Evolutionary conservation across 2,329 filamentous ascomycete genomes (phyloP).

Genomic region (Pseudonectria buxi): DNA sequence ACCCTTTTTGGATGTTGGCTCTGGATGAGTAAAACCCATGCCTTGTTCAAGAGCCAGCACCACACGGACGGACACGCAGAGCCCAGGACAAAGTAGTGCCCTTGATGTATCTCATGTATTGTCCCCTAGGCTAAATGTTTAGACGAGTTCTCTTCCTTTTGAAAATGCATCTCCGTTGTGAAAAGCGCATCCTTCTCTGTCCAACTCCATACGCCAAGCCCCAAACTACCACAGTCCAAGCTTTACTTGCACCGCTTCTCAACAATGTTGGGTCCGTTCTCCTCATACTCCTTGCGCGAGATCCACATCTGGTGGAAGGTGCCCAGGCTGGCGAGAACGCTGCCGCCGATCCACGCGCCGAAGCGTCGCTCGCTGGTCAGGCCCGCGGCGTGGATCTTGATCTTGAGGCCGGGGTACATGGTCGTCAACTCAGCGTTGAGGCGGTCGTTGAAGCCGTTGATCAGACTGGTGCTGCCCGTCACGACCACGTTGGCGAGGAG

Average conservation of each 20-base stretch:
- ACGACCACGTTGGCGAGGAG: conserved; percentile 87
- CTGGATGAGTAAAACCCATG: no score
- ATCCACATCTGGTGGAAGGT: conserved; percentile 99
- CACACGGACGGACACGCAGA: no score
- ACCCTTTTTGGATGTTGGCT: no score
- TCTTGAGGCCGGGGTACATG: conserved; percentile 77
- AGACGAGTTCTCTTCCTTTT: no score
- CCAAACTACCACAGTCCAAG: conserved; percentile 1
- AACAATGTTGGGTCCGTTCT: conserved; percentile 83
- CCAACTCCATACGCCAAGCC: conserved; percentile 30
- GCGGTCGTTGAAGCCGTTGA: conserved; percentile 88
- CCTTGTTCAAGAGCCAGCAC: no score
- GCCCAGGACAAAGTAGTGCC: no score
- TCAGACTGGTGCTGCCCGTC: conserved; percentile 77
- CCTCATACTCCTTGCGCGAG: conserved; percentile 92
- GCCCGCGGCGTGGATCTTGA: conserved; percentile 82
- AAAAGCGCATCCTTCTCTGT: conserved; percentile 20
- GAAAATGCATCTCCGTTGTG: conserved; percentile 8
- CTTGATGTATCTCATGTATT: no score
- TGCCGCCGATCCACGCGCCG: conserved; percentile 92
- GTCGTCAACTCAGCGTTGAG: conserved; percentile 75
- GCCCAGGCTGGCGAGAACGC: conserved; percentile 88
- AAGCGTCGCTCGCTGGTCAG: conserved; percentile 85
- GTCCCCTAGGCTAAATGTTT: no score
- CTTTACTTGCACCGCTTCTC: conserved; percentile 90